Base-by-base conservation (phyloP, 208 protist species). In the Trypanosoma melophagium region DNA sequence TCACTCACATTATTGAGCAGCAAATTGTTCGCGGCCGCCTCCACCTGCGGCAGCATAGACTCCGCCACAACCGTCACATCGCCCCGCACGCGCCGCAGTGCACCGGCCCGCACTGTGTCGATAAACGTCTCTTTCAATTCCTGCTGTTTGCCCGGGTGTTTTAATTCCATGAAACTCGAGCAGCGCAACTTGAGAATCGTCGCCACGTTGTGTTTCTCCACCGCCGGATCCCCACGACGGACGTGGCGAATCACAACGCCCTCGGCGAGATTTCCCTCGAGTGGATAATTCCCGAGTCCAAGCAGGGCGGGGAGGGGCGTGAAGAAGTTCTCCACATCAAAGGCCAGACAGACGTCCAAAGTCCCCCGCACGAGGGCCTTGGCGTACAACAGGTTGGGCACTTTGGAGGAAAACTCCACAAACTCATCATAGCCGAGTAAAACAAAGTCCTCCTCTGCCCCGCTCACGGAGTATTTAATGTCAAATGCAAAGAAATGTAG, bases 111-210 rank as follows among this genome's bases (percentile, higher is more conserved):
- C 53, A 95, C 87, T 17, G 90, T 95, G 73, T 92, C 85, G 22
- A 93, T 71, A 67, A 95, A 95, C 22, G 86, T 95, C 24, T 87
- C 86, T 80, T 93, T 93, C 31, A 93, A 74, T 64, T 95, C 90
- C 79, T 92, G 80, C 73, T 93, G 87, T 76, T 95, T 95, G n/a
- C 87, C 87, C 5, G 87, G 90, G 71, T 95, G 90, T 77, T 93
- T 93, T 62, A 93, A 62, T 67, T 95, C 87, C 87, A 93, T 93
- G 60, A 95, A 95, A 61, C 77, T 87, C 4, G 83, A 89, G 76
- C 87, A 93, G 67, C 87, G 87, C 45, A 95, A 79, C 62, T 95
- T 95, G 60, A 95, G 79, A 41, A 95, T 93, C 10, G 89, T 95
- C 10, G 87, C 83, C n/a, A 92, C 83, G 57, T 82, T 83, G 78